Evolutionary conservation across 306 rosid species (phyloP), one percentile per base, ranked within the genome.

Genomic region (Cyclanthera cordifolia): DNA sequence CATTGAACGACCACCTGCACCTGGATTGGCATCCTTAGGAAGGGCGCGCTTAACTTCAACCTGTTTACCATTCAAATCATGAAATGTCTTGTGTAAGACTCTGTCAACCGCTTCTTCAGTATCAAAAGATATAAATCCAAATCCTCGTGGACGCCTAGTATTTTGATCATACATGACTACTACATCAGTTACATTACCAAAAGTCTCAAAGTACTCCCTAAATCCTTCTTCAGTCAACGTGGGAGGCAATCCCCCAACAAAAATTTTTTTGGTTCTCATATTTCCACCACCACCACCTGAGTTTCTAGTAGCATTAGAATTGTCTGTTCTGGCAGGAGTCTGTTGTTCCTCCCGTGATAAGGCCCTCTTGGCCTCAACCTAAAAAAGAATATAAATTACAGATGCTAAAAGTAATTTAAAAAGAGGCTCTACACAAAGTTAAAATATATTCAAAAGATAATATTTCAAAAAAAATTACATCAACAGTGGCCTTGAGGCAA

Each of bases 41-140:
- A 94, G 99, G 39, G 99, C 99, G 63, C 97, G 91, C 87, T 94
- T 94, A 64, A 94, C 99, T 77, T 94, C 99, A 57, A 94, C 99
- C 67, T 94, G 99, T 81, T 94, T 94, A 72, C 99, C 99, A 81
- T 80, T 82, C 77, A 94, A 81, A 77, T 94, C 99, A 78, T 94
- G 99, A 78, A 88, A 94, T 55, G 94, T 80, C 80, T 94, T 94
- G 79, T 90, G 91, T 80, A 94, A 82, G 73, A 94, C 99, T 80
- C 91, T 87, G 73, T 94, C 99, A 74, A 94, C 99, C 7, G 99
- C 88, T 17, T 94, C 99, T 76, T 94, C 99, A 21, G 75, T 15
- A 65, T 94, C 99, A 78, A 94, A 94, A 23, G 97, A 88, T 77
- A 94, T 90, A 77, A 94, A 94, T 23, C 99, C 99, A 80, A 94